Evolutionary conservation across 2,329 filamentous ascomycete species (phyloP), one percentile per base, ranked within the genome.

Genomic region (Penicillium sp.): DNA sequence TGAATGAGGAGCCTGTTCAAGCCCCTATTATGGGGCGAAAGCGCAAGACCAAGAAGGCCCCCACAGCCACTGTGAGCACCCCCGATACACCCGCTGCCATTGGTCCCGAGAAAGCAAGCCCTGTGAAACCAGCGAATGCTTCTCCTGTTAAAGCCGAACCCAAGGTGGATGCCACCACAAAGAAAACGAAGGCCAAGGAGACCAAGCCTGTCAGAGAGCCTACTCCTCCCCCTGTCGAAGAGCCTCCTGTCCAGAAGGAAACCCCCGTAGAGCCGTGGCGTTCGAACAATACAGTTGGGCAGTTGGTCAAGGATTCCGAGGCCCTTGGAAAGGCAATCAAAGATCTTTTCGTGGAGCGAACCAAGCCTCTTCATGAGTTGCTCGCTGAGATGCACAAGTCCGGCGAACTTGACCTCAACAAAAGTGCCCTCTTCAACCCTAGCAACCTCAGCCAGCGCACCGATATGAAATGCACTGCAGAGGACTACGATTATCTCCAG

Each of bases 11-110:
- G 59, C 69, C 76, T 27, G 75, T 82, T 6, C 80, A 84, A 60
- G 85, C 82, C 42, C 84, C 85, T 0, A 86, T 87, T 41, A 71
- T 86, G 54, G 83, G 83, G 23, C 76, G 85, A 40, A 86, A 86
- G 71, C 85, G 85, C 65, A 87, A 80, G 60, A 76, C 77, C 25
- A 80, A 79, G 68, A 79, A 79, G 58, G 66, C 76, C 5, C 68
- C 72, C 7, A 58, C 67, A 9, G 60, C 54, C 39, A 64, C 62
- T 15, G 54, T 63, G 23, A 69, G 68, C 18, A 52, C 57, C 3
- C 45, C 58, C 2, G 52, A 49, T 23, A 39, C 52, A 13, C 32
- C 56, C 3, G 52, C 61, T 7, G 55, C 64, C n/a, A 52, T 34
- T 41, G 16, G 38, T 3, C 9, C 56, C 2, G 63, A 68, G 34